Evolutionary conservation across 495 filamentous ascomycete genomes (phyloP), one percentile per base, ranked within the genome.

Genomic region (Haplographium delicatum): DNA sequence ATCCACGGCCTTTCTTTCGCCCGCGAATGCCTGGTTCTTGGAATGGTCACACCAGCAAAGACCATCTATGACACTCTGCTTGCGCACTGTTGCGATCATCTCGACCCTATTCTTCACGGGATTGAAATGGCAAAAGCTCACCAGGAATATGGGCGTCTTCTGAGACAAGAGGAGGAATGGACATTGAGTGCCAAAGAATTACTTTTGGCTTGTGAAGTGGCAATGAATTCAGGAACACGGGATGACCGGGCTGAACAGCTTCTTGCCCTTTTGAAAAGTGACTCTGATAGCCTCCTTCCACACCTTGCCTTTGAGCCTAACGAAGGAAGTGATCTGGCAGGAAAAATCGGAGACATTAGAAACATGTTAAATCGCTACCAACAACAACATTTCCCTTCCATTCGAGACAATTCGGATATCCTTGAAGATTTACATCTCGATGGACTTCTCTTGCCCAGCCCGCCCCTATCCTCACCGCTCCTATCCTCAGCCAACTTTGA

Each of bases 1-100:
- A 11, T 43, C 19, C 40, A 43, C 24, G 40, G 40, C 19, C 26
- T 43, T 43, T 24, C 20, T 24, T 27, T 43, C 24, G 40, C 40
- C 5, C 40, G 26, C 15, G 20, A 43, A 24, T 43, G 40, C 20
- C 16, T 15, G 7, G n/a, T n/a, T 43, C 24, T 43, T 10, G 24
- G 24, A 24, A 9, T 43, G 1, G n/a, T 43, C 5, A 16, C n/a
- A 15, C 23, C 40, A 25, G 40, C 40, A 1, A n/a, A n/a, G 15
- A 9, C n/a, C 40, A 6, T 43, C 8, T 43, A 43, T 16, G 5
- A 18, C n/a, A 4, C 23, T 26, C 40, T 43, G 23, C 40, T 43
- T 24, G 40, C 9, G 4, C 15, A 19, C 35, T 19, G 16, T 19
- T 19, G 5, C 35, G 6, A 5, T 19, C 35, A 39, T 6, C 15